These are phyloP conservation scores for Picea abies DNA, from an alignment of 83 land plant species.

Conservation along the genomic window DNA sequence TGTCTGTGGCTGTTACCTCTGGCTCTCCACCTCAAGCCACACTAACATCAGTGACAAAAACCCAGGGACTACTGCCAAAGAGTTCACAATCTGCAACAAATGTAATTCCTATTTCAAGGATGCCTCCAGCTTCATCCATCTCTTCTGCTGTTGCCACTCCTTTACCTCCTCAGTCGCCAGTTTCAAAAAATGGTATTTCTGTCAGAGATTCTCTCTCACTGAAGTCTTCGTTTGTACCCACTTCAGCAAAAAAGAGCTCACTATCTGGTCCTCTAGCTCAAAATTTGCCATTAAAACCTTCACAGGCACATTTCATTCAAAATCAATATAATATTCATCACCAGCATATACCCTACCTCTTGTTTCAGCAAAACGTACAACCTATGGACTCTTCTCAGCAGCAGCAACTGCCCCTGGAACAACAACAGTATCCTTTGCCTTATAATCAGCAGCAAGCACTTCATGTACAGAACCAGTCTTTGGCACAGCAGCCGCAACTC, in stretches of 20 bases:
- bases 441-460: conserved; percentile 15
- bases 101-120: neutral
- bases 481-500: neutral
- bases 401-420: neutral
- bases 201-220: conserved; percentile 1
- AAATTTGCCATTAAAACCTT: neutral
- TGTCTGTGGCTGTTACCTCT: neutral
- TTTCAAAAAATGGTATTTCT: neutral
- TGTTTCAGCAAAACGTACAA: conserved; percentile 10
- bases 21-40: conserved; percentile 6
- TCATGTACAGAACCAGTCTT: conserved; percentile 5
- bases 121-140: conserved; percentile 6
- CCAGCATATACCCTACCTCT: neutral
- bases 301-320: conserved; percentile 3
- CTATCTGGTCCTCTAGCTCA: neutral
- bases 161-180: conserved; percentile 4
- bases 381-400: conserved; percentile 11
- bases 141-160: conserved; percentile 6
- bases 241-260: conserved; percentile 1
- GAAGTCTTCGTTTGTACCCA: conserved; percentile 7
- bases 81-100: neutral
- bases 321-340: conserved; percentile 15
- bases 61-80: neutral
- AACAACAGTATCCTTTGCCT: conserved; percentile 10
- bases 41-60: neutral